phyloP scores from a whole-genome alignment of 2,329 filamentous ascomycete species.

The Amylocarpus encephaloides region DNA sequence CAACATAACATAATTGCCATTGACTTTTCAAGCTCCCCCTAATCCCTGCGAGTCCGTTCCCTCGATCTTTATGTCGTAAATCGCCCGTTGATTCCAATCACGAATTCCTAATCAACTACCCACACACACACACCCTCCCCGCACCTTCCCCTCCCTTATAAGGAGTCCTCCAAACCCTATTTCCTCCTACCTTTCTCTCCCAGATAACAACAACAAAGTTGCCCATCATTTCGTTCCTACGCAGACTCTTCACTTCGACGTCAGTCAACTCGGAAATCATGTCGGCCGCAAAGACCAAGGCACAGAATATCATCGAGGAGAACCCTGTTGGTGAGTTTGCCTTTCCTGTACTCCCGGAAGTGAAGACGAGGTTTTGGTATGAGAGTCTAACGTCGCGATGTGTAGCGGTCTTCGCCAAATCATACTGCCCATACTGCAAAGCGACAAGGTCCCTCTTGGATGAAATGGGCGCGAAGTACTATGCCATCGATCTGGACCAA shows the following conservation, averaged over 20 bases:
- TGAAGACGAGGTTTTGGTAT: not conserved
- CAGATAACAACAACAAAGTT: conserved; percentile 13
- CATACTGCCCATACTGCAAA: conserved; percentile 89
- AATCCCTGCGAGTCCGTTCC: too few relatives aligned
- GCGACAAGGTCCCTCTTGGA: conserved; percentile 70
- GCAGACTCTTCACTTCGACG: conserved; percentile 62
- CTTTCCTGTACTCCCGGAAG: not conserved
- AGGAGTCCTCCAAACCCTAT: not conserved
- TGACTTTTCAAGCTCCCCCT: too few relatives aligned
- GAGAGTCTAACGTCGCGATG: conserved; percentile 8
- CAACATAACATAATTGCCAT: too few relatives aligned
- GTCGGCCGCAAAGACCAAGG: conserved; percentile 78
- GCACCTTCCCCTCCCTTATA: not conserved
- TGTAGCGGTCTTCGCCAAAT: conserved; percentile 90
- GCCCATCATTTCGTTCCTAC: conserved; percentile 57
- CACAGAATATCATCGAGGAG: conserved; percentile 79
- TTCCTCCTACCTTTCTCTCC: conserved; percentile 3
- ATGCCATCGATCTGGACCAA: conserved; percentile 76
- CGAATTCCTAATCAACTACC: not conserved
- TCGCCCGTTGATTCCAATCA: not conserved
- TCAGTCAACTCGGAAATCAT: conserved; percentile 58
- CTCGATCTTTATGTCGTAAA: too few relatives aligned
- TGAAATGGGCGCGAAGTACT: conserved; percentile 65
- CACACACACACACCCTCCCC: not conserved
- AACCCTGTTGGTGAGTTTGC: conserved; percentile 68